Base-by-base conservation (phyloP, 2,329 filamentous ascomycete genomes). In the Fusarium anthophilum region DNA sequence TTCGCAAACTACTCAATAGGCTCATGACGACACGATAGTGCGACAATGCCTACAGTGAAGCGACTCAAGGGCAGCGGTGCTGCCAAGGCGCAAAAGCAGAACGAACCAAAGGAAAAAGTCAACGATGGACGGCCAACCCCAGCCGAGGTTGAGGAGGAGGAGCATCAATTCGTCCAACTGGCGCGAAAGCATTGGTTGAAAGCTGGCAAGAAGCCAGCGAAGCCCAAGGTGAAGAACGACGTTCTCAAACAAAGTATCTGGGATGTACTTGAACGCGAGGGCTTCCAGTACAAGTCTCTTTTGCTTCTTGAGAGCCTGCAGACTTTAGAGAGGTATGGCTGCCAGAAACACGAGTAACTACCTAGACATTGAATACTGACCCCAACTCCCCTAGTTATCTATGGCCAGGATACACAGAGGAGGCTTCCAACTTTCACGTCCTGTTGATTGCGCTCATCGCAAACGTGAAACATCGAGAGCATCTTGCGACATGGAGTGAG, bases 401-500 rank as follows among this genome's bases (percentile, higher is more conserved):
- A 35, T 99, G 96, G 96, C 96, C 96, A 51, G 94, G 93, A 58
- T 99, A 97, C 81, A 91, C 89, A 18, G 94, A 97, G 73, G 91
- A 96, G 78, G 91, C 94, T 8, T 97, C 96, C 38, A 97, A 99
- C 81, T 92, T 95, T 79, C 96, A 99, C 81, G 92, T 98, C 61
- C 86, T 98, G 39, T 87, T 99, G 71, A 91, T 98, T 79, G 93
- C 93, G 22, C 83, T 98, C 72, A 91, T 99, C 78, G 89, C 93
- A 72, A 97, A 96, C 81, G 91, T 95, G 67, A 98, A 98, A 86
- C 90, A 92, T 79, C 91, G 94, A 75, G 96, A 98, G 81, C 92
- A 93, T 79, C 86, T 98, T 62, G 91, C 94, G 77, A 93, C 93
- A 80, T 99, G 97, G 97, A 88, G 92, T 94, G 83, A 79, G 89